Percentiles rank a stretch among this genome's conserved stretches.
phyloP scores from a whole-genome alignment of 768 basidiomycete species.

The Russula brevipes region DNA sequence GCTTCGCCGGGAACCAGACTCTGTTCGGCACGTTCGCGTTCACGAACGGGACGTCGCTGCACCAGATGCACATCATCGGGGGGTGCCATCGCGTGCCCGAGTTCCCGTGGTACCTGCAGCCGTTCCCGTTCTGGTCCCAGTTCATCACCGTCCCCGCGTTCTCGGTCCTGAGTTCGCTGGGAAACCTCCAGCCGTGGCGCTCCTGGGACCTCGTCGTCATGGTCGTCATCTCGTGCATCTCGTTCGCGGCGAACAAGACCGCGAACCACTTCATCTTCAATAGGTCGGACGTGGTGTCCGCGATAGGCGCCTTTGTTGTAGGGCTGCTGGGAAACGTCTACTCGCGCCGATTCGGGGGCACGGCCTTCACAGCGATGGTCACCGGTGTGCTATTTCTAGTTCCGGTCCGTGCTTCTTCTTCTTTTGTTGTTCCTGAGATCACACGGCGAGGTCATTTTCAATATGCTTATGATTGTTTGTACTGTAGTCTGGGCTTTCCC shows the following conservation, averaged over 20 bases:
- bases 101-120: constrained; percentile 74
- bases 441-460: constrained; percentile 5
- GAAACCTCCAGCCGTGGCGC: constrained; percentile 67
- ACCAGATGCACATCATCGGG: constrained; percentile 44
- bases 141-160: constrained; percentile 71
- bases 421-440: not conserved
- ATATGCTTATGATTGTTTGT: not conserved
- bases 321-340: constrained; percentile 73
- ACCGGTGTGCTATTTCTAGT: constrained; percentile 84
- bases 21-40: constrained; percentile 62
- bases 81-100: constrained; percentile 60
- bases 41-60: constrained; percentile 45
- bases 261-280: constrained; percentile 81
- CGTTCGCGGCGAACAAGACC: constrained; percentile 70
- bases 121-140: constrained; percentile 69
- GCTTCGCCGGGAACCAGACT: constrained; percentile 38
- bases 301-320: constrained; percentile 75
- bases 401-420: constrained; percentile 49
- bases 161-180: constrained; percentile 62
- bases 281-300: constrained; percentile 74
- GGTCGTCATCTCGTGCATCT: constrained; percentile 76
- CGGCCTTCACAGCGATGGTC: constrained; percentile 86
- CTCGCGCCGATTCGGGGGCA: constrained; percentile 73
- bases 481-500: constrained; percentile 69
- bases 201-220: constrained; percentile 71